phyloP scores from a whole-genome alignment of 139 green algal species.

The Volvox africanus region DNA sequence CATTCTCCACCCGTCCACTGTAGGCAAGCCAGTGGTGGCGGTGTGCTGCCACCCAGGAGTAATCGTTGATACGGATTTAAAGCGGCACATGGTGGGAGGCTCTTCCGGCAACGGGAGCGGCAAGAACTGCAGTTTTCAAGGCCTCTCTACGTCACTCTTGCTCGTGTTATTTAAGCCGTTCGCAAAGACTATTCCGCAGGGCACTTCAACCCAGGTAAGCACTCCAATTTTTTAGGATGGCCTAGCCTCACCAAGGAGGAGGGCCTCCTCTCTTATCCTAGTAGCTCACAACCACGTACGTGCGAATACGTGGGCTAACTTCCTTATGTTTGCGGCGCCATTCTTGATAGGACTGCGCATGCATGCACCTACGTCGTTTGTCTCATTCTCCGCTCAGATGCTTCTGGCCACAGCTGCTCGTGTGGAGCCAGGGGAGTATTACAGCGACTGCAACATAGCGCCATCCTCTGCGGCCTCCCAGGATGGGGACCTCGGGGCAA shows the following conservation, averaged over 20 bases:
- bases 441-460: background rate
- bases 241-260: too few relatives aligned
- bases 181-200: background rate
- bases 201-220: background rate
- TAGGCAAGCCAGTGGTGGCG: background rate
- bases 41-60: background rate
- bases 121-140: background rate
- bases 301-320: too few relatives aligned
- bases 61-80: background rate
- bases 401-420: background rate
- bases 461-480: background rate
- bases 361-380: background rate
- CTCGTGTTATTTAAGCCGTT: background rate
- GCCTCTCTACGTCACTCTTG: background rate
- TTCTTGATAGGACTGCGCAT: too few relatives aligned
- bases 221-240: too few relatives aligned
- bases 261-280: too few relatives aligned
- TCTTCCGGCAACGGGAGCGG: too few relatives aligned
- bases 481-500: background rate
- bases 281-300: too few relatives aligned
- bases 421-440: background rate
- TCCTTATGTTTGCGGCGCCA: too few relatives aligned
- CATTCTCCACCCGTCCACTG: too few relatives aligned
- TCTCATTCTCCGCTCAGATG: background rate
- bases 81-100: background rate